Evolutionary conservation across 768 basidiomycete species (phyloP).

Genomic region (Pholiota conissans): DNA sequence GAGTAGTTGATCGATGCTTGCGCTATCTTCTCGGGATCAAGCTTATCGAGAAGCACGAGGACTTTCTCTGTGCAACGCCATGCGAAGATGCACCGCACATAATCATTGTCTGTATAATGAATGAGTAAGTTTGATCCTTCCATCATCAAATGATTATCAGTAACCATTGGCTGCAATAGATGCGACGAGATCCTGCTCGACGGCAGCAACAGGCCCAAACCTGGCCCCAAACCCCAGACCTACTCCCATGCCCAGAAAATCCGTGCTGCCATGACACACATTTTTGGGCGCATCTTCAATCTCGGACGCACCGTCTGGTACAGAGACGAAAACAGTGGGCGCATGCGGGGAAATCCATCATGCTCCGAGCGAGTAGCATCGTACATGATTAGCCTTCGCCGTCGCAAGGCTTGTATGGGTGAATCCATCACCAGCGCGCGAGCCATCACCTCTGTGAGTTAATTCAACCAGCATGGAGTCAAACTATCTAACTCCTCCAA

Average conservation of each 20-base stretch:
- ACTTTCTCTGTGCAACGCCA: slow-evolving; percentile 11
- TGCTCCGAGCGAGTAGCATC: slow-evolving; percentile 12
- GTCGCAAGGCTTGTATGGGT: slow-evolving; percentile 11
- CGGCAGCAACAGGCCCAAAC: slow-evolving; percentile 4
- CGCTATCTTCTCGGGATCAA: neutral
- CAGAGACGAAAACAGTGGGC: neutral
- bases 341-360: slow-evolving; percentile 15
- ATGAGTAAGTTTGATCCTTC: neutral
- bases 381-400: slow-evolving; percentile 17
- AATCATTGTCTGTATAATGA: slow-evolving; percentile 15
- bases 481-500: neutral
- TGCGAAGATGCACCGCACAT: slow-evolving; percentile 5
- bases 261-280: slow-evolving; percentile 29
- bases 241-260: slow-evolving; percentile 38
- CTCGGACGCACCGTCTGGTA: slow-evolving; percentile 31
- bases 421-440: slow-evolving; percentile 16
- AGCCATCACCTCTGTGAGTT: slow-evolving; percentile 12
- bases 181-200: slow-evolving; percentile 15
- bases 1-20: slow-evolving; percentile 5
- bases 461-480: too few relatives aligned
- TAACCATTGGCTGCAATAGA: too few relatives aligned
- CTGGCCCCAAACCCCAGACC: slow-evolving; percentile 5
- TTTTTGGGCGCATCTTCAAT: slow-evolving; percentile 25
- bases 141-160: too few relatives aligned
- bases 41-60: neutral